Evolutionary conservation across 2,329 filamentous ascomycete species (phyloP).

Genomic region (Hymenoscyphus infarciens): DNA sequence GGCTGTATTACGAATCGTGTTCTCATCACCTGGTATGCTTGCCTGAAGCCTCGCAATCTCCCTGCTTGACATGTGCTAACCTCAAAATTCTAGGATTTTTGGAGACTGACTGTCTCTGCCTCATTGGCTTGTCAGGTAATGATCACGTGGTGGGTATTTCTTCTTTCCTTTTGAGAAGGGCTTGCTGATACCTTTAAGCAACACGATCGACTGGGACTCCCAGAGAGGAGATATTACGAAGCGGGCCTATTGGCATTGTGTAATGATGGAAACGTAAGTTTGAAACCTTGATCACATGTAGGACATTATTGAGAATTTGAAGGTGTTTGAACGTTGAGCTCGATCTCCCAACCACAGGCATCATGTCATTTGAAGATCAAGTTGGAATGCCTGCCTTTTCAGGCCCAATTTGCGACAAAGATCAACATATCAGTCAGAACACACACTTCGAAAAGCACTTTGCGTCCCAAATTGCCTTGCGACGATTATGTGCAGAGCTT

Average conservation of each 20-base stretch:
- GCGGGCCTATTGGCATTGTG: conserved; percentile 55
- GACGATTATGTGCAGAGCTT: conserved; percentile 50
- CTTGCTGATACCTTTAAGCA: conserved; percentile 30
- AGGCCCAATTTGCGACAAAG: conserved; percentile 44
- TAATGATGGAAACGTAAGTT: conserved; percentile 50
- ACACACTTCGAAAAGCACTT: conserved; percentile 57
- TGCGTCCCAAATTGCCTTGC: conserved; percentile 55
- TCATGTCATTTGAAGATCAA: conserved; percentile 49
- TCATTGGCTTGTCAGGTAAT: conserved; percentile 55
- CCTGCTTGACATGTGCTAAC: conserved; percentile 16
- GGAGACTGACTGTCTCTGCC: conserved; percentile 53
- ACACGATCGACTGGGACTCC: conserved; percentile 45
- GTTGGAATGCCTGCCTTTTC: conserved; percentile 54
- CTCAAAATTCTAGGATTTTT: conserved; percentile 48
- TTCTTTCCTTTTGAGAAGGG: conserved; percentile 6
- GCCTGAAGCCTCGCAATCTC: not conserved
- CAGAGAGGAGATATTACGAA: conserved; percentile 49
- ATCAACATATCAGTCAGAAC: conserved; percentile 46
- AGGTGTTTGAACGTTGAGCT: conserved; percentile 56
- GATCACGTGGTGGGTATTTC: conserved; percentile 46
- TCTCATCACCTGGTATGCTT: conserved; percentile 47
- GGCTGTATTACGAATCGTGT: conserved; percentile 52
- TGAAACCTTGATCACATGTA: not conserved
- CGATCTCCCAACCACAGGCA: conserved; percentile 52
- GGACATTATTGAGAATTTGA: conserved; percentile 22